Evolutionary conservation across 2,329 filamentous ascomycete species (phyloP).

Genomic region (Bimuria novae-zelandiae): DNA sequence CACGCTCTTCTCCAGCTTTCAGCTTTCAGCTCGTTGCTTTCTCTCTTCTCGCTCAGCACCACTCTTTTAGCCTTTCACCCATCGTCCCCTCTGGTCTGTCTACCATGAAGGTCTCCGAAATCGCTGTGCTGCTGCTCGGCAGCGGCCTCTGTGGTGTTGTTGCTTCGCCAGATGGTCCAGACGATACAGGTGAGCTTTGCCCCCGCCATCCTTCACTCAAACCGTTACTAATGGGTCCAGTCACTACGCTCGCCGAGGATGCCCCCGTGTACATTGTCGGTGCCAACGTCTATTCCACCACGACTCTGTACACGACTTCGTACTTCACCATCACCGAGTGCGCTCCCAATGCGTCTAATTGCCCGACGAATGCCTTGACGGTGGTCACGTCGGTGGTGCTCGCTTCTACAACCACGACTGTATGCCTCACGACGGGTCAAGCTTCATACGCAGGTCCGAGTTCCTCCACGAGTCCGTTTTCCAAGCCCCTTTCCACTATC

Average conservation of each 20-base stretch:
- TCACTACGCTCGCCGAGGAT: background rate
- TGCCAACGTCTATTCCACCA: slow-evolving; percentile 38
- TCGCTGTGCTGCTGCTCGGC: slow-evolving; percentile 31
- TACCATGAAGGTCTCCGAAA: slow-evolving; percentile 34
- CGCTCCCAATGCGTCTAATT: slow-evolving; percentile 38
- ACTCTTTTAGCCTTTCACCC: slow-evolving; percentile 25
- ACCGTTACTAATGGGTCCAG: background rate
- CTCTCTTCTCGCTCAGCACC: slow-evolving; percentile 13
- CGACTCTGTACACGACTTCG: slow-evolving; percentile 18
- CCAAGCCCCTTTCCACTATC: no score
- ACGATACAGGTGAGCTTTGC: background rate
- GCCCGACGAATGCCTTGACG: slow-evolving; percentile 41
- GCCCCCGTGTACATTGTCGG: slow-evolving; percentile 22
- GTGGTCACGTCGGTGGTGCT: slow-evolving; percentile 47
- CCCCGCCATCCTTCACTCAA: background rate
- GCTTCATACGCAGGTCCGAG: background rate
- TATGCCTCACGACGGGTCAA: slow-evolving; percentile 7
- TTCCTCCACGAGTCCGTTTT: background rate
- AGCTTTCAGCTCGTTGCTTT: slow-evolving; percentile 23
- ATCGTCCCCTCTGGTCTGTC: slow-evolving; percentile 16
- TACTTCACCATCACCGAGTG: slow-evolving; percentile 39
- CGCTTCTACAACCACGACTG: slow-evolving; percentile 32
- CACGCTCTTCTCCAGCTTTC: slow-evolving; percentile 11
- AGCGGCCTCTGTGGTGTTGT: slow-evolving; percentile 28
- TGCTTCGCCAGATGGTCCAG: slow-evolving; percentile 19